Percentiles rank a stretch among this genome's conserved stretches.
Conservation (phyloP, 768 basidiomycete genomes). For the Neoboletus brunneissimus region DNA sequence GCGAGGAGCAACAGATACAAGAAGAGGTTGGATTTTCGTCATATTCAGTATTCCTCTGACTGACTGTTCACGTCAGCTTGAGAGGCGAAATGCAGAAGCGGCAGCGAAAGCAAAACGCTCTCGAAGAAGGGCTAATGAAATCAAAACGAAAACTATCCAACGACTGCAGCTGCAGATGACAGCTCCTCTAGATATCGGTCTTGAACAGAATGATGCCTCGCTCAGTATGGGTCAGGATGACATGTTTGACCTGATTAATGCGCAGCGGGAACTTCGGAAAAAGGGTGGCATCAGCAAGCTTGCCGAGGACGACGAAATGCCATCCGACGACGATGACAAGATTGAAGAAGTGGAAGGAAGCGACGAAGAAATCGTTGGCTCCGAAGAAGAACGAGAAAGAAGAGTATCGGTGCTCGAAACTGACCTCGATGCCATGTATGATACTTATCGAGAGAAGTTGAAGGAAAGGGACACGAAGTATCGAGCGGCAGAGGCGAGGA, state of each 20-base stretch:
- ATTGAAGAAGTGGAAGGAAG: constrained; percentile 26
- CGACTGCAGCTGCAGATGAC: constrained; percentile 98
- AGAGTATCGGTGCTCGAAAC: constrained; percentile 67
- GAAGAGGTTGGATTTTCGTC: constrained; percentile 60
- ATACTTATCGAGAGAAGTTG: constrained; percentile 77
- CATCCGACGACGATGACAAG: constrained; percentile 45
- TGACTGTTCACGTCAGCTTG: constrained; percentile 52
- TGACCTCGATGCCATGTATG: constrained; percentile 88
- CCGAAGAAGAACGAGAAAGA: constrained; percentile 68
- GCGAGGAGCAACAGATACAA: constrained; percentile 87
- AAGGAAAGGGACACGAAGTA: constrained; percentile 85
- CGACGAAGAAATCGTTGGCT: constrained; percentile 48
- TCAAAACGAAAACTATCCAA: constrained; percentile 82
- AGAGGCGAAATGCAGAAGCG: constrained; percentile 76
- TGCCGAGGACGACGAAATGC: constrained; percentile 42
- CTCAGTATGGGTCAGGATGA: constrained; percentile 79
- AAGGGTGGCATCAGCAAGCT: constrained; percentile 40
- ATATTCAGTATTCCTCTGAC: not conserved
- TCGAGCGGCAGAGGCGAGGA: constrained; percentile 75
- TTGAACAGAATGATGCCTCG: constrained; percentile 76
- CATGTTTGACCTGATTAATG: constrained; percentile 77
- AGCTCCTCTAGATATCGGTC: constrained; percentile 92
- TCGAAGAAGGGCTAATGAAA: constrained; percentile 82
- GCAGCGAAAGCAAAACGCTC: constrained; percentile 73
- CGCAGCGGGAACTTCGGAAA: constrained; percentile 46